These are phyloP conservation scores for Trichosphaerium sp. DNA, from an alignment of 78 protist genomes.

Conservation along the genomic window DNA sequence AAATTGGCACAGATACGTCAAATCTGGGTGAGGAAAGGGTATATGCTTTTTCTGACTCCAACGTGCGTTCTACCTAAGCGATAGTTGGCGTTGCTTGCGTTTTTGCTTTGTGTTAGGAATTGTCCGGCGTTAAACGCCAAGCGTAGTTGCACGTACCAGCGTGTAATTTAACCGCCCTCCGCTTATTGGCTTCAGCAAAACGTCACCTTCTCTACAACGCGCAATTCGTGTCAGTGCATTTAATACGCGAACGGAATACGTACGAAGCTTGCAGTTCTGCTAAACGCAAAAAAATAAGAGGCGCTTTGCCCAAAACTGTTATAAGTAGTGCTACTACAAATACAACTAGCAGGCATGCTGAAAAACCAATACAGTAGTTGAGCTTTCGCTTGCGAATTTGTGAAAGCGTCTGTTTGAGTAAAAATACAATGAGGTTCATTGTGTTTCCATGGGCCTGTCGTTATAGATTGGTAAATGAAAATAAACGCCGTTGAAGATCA, in stretches of 20 bases:
- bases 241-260: not conserved
- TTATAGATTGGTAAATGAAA: too few species aligned
- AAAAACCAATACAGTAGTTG: conserved; percentile 26
- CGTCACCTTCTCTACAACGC: not conserved
- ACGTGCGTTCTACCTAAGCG: not conserved
- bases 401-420: not conserved
- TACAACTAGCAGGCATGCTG: conserved; percentile 53
- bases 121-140: not conserved
- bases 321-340: conserved; percentile 32
- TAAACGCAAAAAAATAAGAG: conserved; percentile 37
- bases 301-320: conserved; percentile 46
- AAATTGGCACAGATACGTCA: not conserved
- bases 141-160: conserved; percentile 1
- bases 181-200: not conserved
- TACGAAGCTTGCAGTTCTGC: conserved; percentile 23
- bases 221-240: not conserved
- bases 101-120: conserved; percentile 19
- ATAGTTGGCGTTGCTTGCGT: not conserved
- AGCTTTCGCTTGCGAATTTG: conserved; percentile 1
- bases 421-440: too few species aligned
- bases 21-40: too few species aligned
- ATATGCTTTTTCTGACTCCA: too few species aligned
- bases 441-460: too few species aligned
- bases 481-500: too few species aligned
- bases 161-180: conserved; percentile 30